Conservation (phyloP, 1,284 basidiomycete genomes). For the Trametes polyzona region DNA sequence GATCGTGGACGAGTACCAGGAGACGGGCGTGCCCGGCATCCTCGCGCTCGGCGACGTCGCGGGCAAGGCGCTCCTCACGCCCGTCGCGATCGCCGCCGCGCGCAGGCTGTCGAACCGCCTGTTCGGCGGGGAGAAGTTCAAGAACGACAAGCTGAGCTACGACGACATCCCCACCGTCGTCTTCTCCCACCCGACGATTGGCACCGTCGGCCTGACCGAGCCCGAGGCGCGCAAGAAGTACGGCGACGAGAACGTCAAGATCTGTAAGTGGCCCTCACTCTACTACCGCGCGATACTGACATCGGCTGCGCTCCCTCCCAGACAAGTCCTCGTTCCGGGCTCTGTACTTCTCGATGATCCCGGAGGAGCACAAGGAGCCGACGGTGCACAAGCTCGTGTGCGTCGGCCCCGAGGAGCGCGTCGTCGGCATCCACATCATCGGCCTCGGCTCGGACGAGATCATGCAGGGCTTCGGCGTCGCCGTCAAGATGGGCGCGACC, state of each 20-base stretch:
- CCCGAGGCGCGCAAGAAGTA: constrained; percentile 87
- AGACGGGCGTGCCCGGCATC: constrained; percentile 74
- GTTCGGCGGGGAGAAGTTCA: constrained; percentile 86
- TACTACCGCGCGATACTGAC: neutral
- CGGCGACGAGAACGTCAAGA: constrained; percentile 85
- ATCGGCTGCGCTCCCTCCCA: constrained; percentile 14
- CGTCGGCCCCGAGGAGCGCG: constrained; percentile 87
- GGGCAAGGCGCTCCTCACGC: constrained; percentile 92
- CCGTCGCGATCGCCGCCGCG: constrained; percentile 98
- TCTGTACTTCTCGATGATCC: constrained; percentile 88
- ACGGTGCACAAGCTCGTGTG: constrained; percentile 92
- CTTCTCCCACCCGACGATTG: constrained; percentile 94
- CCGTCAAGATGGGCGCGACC: constrained; percentile 94
- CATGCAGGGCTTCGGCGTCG: constrained; percentile 93
- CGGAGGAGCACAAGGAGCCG: constrained; percentile 89
- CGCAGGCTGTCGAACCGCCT: constrained; percentile 87
- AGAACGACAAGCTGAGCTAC: constrained; percentile 89
- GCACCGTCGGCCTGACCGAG: constrained; percentile 92
- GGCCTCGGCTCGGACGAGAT: constrained; percentile 91
- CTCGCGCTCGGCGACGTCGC: constrained; percentile 91
- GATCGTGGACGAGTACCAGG: constrained; percentile 91
- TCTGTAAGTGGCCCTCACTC: constrained; percentile 65
- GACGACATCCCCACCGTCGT: constrained; percentile 93
- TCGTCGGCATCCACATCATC: constrained; percentile 94
- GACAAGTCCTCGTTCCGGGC: constrained; percentile 83